Evolutionary conservation across 1,284 basidiomycete genomes (phyloP).

Genomic region (Cryptococcus jaspeensis): DNA sequence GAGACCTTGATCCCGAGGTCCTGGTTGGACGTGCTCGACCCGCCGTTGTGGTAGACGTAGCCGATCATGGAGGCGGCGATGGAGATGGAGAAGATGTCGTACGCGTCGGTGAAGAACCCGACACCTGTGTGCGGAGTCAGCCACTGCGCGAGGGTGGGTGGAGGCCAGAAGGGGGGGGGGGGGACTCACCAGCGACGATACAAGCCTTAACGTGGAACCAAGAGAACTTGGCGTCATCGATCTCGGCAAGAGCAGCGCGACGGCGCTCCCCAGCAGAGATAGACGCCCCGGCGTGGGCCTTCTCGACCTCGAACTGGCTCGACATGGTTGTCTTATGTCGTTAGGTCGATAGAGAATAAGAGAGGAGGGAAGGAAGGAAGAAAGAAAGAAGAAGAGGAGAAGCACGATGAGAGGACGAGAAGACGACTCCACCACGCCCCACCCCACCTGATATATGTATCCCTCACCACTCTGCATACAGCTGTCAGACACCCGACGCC

Average conservation of each 20-base stretch:
- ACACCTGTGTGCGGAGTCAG: conserved; percentile 27
- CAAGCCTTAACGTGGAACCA: conserved; percentile 54
- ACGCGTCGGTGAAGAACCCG: conserved; percentile 51
- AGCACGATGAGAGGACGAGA: background rate
- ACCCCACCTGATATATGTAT: too few species aligned
- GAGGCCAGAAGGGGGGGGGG: background rate
- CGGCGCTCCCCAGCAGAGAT: conserved; percentile 53
- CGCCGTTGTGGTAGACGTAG: conserved; percentile 63
- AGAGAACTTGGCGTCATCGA: conserved; percentile 73
- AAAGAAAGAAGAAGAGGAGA: background rate
- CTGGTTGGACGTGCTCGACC: conserved; percentile 57
- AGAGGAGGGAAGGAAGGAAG: background rate
- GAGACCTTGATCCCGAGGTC: conserved; percentile 69
- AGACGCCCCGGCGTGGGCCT: conserved; percentile 17
- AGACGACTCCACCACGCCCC: too few species aligned
- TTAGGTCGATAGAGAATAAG: background rate
- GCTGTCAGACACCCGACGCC: too few species aligned
- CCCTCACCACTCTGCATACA: too few species aligned
- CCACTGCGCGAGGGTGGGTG: background rate
- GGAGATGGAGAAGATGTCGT: conserved; percentile 60
- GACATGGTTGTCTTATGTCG: conserved; percentile 10
- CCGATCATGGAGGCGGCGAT: conserved; percentile 73
- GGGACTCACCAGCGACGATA: conserved; percentile 50
- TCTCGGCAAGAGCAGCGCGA: conserved; percentile 68
- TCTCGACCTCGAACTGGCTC: conserved; percentile 18